Evolutionary conservation across 2,329 filamentous ascomycete genomes (phyloP).

Genomic region (Cyphellophora europaea): DNA sequence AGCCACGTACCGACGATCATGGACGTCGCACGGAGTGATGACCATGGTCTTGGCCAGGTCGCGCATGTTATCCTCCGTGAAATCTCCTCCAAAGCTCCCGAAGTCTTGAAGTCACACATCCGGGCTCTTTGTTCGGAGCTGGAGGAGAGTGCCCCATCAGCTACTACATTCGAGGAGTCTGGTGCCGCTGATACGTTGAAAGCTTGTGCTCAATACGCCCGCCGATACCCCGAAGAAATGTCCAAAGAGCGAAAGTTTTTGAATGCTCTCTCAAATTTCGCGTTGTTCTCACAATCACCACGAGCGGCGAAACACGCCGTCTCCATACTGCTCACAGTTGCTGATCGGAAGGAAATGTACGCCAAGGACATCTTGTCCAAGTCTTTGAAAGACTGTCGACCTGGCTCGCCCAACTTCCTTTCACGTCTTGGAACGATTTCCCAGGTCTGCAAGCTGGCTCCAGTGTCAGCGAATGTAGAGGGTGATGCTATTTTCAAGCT

Average conservation of each 20-base stretch:
- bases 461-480: slow-evolving; percentile 61
- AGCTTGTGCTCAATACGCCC: slow-evolving; percentile 84
- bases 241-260: slow-evolving; percentile 71
- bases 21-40: slow-evolving; percentile 74
- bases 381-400: slow-evolving; percentile 64
- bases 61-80: slow-evolving; percentile 87
- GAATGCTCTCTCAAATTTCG: slow-evolving; percentile 73
- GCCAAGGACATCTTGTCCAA: slow-evolving; percentile 74
- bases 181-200: slow-evolving; percentile 84
- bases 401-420: slow-evolving; percentile 65
- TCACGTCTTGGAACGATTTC: slow-evolving; percentile 41
- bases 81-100: slow-evolving; percentile 80
- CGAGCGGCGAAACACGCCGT: slow-evolving; percentile 89
- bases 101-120: slow-evolving; percentile 86
- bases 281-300: slow-evolving; percentile 69
- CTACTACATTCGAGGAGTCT: slow-evolving; percentile 57
- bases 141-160: slow-evolving; percentile 66
- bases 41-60: slow-evolving; percentile 64
- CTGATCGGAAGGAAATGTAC: slow-evolving; percentile 72
- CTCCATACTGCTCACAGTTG: slow-evolving; percentile 72
- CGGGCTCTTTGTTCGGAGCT: slow-evolving; percentile 84
- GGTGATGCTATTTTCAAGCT: slow-evolving; percentile 73
- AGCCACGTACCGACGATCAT: slow-evolving; percentile 89
- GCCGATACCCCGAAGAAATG: slow-evolving; percentile 75
- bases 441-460: slow-evolving; percentile 67